Evolutionary conservation across 495 filamentous ascomycete species (phyloP).

Genomic region (Penicillium robsamsonii): DNA sequence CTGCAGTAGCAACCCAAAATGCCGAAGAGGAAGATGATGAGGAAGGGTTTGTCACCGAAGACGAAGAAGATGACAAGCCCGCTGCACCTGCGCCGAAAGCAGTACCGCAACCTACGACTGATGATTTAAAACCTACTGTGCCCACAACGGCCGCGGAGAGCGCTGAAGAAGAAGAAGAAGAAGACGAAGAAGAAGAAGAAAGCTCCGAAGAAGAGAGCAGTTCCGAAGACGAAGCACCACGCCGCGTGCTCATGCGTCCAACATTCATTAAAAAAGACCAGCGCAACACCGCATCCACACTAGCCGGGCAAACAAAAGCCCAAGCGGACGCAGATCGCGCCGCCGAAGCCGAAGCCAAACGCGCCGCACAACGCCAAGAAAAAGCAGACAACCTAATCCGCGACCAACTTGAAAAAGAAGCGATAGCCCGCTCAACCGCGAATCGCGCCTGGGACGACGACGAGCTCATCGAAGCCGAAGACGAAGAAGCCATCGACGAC

Average conservation of each 20-base stretch:
- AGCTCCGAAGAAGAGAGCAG: slow-evolving; percentile 57
- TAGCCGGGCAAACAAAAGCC: slow-evolving; percentile 15
- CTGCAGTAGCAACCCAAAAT: slow-evolving; percentile 33
- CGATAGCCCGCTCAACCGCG: slow-evolving; percentile 69
- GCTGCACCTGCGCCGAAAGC: slow-evolving; percentile 30
- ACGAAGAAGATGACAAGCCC: slow-evolving; percentile 48
- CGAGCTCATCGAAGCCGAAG: slow-evolving; percentile 58
- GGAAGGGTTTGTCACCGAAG: slow-evolving; percentile 74
- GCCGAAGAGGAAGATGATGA: slow-evolving; percentile 54
- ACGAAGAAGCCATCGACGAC: slow-evolving; percentile 73
- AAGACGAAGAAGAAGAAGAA: slow-evolving; percentile 48
- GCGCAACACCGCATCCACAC: slow-evolving; percentile 43
- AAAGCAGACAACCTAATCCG: slow-evolving; percentile 78
- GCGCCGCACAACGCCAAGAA: slow-evolving; percentile 53
- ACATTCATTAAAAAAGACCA: slow-evolving; percentile 88
- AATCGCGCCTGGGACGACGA: slow-evolving; percentile 89
- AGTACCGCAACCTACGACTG: slow-evolving; percentile 21
- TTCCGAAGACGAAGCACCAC: slow-evolving; percentile 72
- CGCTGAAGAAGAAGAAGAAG: slow-evolving; percentile 59
- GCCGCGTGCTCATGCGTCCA: slow-evolving; percentile 74
- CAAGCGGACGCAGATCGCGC: slow-evolving; percentile 39
- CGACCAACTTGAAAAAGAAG: slow-evolving; percentile 78
- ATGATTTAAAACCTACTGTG: slow-evolving; percentile 1
- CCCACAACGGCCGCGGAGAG: slow-evolving; percentile 23
- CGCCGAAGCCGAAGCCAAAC: slow-evolving; percentile 56